Evolutionary conservation across 2,329 filamentous ascomycete genomes (phyloP).

Genomic region (Xylaria sp.): DNA sequence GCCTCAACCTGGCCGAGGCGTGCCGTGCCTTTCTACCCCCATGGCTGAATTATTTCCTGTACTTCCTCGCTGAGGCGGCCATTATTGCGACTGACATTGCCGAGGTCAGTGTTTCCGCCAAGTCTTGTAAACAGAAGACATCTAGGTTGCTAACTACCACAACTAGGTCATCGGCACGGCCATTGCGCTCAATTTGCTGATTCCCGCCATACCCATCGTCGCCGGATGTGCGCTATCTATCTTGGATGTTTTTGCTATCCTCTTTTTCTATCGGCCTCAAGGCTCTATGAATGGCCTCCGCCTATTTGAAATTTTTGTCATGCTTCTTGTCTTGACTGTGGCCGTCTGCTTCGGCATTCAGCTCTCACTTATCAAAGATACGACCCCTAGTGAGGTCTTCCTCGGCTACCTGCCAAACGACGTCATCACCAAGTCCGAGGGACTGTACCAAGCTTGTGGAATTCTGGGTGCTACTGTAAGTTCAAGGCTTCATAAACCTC

Average conservation of each 20-base stretch:
- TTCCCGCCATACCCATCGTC: constrained; percentile 71
- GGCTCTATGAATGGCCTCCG: constrained; percentile 68
- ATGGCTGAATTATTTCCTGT: constrained; percentile 72
- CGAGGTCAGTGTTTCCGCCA: constrained; percentile 57
- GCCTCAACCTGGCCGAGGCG: constrained; percentile 72
- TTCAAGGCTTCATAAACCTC: constrained; percentile 5
- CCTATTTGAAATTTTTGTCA: constrained; percentile 72
- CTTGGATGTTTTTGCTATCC: constrained; percentile 72
- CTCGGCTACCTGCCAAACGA: constrained; percentile 71
- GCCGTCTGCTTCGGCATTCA: constrained; percentile 77
- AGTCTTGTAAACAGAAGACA: not conserved
- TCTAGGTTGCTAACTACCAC: constrained; percentile 32
- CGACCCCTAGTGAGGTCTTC: constrained; percentile 68
- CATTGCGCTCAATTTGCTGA: constrained; percentile 73
- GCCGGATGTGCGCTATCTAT: constrained; percentile 76
- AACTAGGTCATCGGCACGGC: constrained; percentile 73
- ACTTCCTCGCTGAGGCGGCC: constrained; percentile 71
- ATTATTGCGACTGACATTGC: constrained; percentile 79
- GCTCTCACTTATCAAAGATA: constrained; percentile 68
- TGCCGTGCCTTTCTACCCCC: constrained; percentile 72
- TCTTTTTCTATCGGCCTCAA: constrained; percentile 72
- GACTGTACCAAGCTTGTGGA: constrained; percentile 76
- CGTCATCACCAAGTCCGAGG: constrained; percentile 66
- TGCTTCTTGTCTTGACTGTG: constrained; percentile 72
- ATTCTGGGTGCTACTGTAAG: constrained; percentile 76